Evolutionary conservation across 106 monocot genomes (phyloP), one percentile per base, ranked within the genome.

Genomic region (Posidonia australis): DNA sequence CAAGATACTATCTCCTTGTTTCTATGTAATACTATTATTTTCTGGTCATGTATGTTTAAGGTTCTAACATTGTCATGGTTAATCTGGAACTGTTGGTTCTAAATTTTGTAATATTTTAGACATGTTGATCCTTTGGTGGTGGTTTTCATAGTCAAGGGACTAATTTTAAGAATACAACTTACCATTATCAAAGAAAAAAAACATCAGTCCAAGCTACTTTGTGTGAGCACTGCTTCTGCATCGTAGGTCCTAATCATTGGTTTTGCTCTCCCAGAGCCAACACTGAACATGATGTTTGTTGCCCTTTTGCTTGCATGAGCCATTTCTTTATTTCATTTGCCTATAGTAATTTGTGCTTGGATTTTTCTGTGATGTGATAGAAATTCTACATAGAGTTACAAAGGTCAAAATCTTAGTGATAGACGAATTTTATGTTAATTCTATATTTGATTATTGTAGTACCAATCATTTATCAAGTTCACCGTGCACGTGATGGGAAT

Each of bases 391-490:
- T 57, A 23, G 14, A 5, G 2, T 26, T 25, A 57, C 14, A 10
- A 28, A 57, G 57, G 23, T 27, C 23, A 10, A 27, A 28, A 13
- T 49, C 48, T 49, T 49, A 49, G n/a, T n/a, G n/a, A n/a, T n/a
- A n/a, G 36, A 7, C 7, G 36, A 36, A 36, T 49, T 0, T 13
- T 11, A 3, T 49, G 0, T n/a, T 49, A 36, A 52, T 58, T 58
- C 7, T 23, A 18, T 31, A 22, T 49, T 24, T 20, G 12, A 9
- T 68, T 45, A 10, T 25, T 84, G 46, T 68, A 98, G 98, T 76
- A 21, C 98, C 98, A 65, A 88, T 90, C 65, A 72, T 91, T 74
- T 98, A 91, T 83, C 91, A 83, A 66, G 98, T 98, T 69, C 72
- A 88, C 73, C 87, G 85, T 47, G 60, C 58, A 28, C 90, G 91